A percentile compares a stretch with the other conserved stretches of the same genome.
phyloP scores from a whole-genome alignment of 768 basidiomycete species.

The Holtermannia corniformis region DNA sequence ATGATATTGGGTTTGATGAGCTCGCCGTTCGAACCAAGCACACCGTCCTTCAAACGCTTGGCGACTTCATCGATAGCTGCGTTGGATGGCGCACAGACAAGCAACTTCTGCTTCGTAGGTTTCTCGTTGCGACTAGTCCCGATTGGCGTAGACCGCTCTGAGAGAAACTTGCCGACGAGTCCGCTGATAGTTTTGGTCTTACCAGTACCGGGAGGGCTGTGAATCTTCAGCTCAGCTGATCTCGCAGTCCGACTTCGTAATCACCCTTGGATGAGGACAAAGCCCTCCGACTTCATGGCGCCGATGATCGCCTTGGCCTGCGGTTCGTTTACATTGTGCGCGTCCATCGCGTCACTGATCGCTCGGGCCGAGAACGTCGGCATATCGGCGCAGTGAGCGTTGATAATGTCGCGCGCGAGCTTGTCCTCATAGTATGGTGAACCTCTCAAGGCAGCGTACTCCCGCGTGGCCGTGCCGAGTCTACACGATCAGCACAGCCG shows the following conservation, averaged over 20 bases:
- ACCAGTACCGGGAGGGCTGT: slow-evolving; percentile 91
- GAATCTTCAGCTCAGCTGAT: not conserved
- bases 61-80: slow-evolving; percentile 97
- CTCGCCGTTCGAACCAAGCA: slow-evolving; percentile 51
- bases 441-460: slow-evolving; percentile 76
- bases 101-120: slow-evolving; percentile 57
- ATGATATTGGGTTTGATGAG: slow-evolving; percentile 66
- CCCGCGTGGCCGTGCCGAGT: slow-evolving; percentile 79
- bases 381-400: slow-evolving; percentile 51
- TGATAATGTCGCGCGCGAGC: slow-evolving; percentile 58
- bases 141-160: slow-evolving; percentile 49
- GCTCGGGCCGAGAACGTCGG: slow-evolving; percentile 48
- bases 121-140: slow-evolving; percentile 50
- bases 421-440: slow-evolving; percentile 64
- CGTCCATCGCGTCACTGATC: slow-evolving; percentile 57
- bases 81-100: slow-evolving; percentile 95
- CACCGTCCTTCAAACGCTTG: slow-evolving; percentile 71
- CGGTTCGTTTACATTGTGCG: slow-evolving; percentile 76
- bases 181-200: slow-evolving; percentile 98
- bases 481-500: slow-evolving; percentile 45
- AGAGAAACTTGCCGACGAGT: slow-evolving; percentile 72
- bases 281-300: slow-evolving; percentile 62
- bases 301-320: slow-evolving; percentile 82
- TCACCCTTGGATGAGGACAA: slow-evolving; percentile 90
- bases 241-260: slow-evolving; percentile 18